Evolutionary conservation across 129 eudicot genomes (phyloP).

Genomic region (Flaveria ramosissima): DNA sequence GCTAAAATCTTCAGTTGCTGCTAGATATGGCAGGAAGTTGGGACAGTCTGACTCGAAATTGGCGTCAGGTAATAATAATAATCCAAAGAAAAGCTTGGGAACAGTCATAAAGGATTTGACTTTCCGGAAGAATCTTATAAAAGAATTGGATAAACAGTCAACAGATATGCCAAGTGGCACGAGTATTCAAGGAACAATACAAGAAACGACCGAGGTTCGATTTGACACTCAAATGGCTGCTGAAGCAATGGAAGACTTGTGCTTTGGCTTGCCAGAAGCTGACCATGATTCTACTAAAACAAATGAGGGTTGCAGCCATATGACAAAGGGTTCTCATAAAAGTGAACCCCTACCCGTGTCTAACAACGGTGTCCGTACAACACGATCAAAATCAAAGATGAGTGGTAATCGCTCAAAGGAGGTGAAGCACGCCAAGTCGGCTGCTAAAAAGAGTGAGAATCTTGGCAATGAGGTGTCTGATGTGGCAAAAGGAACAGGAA

Average conservation of each 20-base stretch:
- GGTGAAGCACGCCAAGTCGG: slow-evolving; percentile 32
- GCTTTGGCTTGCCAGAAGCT: slow-evolving; percentile 42
- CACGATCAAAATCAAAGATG: slow-evolving; percentile 47
- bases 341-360: slow-evolving; percentile 21
- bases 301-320: slow-evolving; percentile 22
- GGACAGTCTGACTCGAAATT: slow-evolving; percentile 49
- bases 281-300: slow-evolving; percentile 19
- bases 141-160: slow-evolving; percentile 42
- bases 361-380: slow-evolving; percentile 42
- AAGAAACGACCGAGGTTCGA: slow-evolving; percentile 46
- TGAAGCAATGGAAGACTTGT: slow-evolving; percentile 88
- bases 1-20: slow-evolving; percentile 38
- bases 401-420: slow-evolving; percentile 19
- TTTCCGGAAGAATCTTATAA: slow-evolving; percentile 37
- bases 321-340: slow-evolving; percentile 23
- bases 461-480: slow-evolving; percentile 13
- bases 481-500: slow-evolving; percentile 25
- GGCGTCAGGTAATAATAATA: slow-evolving; percentile 26
- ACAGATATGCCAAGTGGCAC: slow-evolving; percentile 28
- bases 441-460: slow-evolving; percentile 32
- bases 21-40: slow-evolving; percentile 38
- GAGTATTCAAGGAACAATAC: slow-evolving; percentile 26
- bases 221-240: slow-evolving; percentile 98
- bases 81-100: slow-evolving; percentile 29
- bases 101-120: slow-evolving; percentile 27